Evolutionary conservation across 1,284 basidiomycete species (phyloP), one percentile per base, ranked within the genome.

Genomic region (Inonotus obliquus): DNA sequence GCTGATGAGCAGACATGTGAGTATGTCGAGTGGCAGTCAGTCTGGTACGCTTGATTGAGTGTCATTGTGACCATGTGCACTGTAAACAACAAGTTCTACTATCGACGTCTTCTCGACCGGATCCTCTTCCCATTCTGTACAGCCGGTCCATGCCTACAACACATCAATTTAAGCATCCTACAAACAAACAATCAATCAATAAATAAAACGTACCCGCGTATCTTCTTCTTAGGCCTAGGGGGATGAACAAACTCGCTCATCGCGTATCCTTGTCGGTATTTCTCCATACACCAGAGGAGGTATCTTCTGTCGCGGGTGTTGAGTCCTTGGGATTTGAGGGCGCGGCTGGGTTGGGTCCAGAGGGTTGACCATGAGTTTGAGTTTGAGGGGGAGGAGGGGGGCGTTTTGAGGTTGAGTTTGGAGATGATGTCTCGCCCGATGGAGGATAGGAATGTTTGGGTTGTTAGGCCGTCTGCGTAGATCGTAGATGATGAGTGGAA

Each of bases 271-370:
- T 79, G 78, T 39, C 89, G 79, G 71, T 81, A 93, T 69, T 89
- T 92, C 69, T 90, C 84, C 82, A 92, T 85, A 65, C 86, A 85
- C 91, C 91, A 92, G 17, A 93, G 74, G 63, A 92, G 82, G 68
- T 92, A 92, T 84, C 86, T 81, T 67, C 91, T 79, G 68, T 92
- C 89, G 67, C 79, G 78, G 41, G 88, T 81, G 35, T 76, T 73
- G 3, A 93, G 62, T 10, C 89, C 89, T n/a, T n/a, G n/a, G n/a
- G n/a, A n/a, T n/a, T n/a, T n/a, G n/a, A 93, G 70, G 37, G 81
- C 78, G 39, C 71, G 67, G 13, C 89, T 82, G 32, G 81, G 76
- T 54, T 80, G 73, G 54, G 76, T 77, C 86, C 90, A 92, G 59
- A 93, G 78, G 41, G 81, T 78, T 4, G 84, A 79, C 91, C 91